Conservation (phyloP, 768 basidiomycete species). For the Mycena alexandri region DNA sequence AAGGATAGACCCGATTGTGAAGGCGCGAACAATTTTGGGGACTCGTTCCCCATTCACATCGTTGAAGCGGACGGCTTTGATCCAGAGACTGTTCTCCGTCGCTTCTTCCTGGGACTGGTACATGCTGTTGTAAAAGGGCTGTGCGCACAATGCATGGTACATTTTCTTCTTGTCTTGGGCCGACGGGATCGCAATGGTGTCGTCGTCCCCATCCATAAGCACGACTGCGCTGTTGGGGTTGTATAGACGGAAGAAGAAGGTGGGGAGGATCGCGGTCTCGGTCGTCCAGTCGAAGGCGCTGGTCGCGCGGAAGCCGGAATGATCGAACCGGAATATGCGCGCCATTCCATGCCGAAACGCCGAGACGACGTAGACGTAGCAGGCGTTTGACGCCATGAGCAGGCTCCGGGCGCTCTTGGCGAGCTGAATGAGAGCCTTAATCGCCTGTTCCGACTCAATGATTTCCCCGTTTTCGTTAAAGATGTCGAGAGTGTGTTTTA, state of each 20-base stretch:
- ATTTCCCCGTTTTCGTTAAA: not conserved
- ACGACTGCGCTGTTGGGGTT: not conserved
- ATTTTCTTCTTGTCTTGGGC: not conserved
- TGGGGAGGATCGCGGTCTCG: slow-evolving; percentile 2
- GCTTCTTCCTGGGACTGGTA: not conserved
- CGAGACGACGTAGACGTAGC: slow-evolving; percentile 21
- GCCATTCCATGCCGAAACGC: not conserved
- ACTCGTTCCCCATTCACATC: not conserved
- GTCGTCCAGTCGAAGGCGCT: slow-evolving; percentile 14
- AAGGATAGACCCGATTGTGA: no score
- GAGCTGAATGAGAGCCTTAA: slow-evolving; percentile 5
- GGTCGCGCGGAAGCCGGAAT: slow-evolving; percentile 13
- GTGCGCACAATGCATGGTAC: not conserved
- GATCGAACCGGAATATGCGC: slow-evolving; percentile 33
- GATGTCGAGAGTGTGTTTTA: slow-evolving; percentile 14
- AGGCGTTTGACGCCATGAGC: slow-evolving; percentile 17
- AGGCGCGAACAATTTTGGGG: not conserved
- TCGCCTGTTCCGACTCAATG: not conserved
- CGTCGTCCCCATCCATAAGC: slow-evolving; percentile 26
- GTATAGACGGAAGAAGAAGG: slow-evolving; percentile 31
- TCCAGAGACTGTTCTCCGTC: slow-evolving; percentile 11
- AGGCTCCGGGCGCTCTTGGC: slow-evolving; percentile 23
- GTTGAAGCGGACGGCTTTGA: slow-evolving; percentile 7
- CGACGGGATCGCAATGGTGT: slow-evolving; percentile 18
- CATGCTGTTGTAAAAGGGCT: not conserved